Evolutionary conservation across 306 rosid species (phyloP).

Genomic region (cucumber (Cucumis sativus)): DNA sequence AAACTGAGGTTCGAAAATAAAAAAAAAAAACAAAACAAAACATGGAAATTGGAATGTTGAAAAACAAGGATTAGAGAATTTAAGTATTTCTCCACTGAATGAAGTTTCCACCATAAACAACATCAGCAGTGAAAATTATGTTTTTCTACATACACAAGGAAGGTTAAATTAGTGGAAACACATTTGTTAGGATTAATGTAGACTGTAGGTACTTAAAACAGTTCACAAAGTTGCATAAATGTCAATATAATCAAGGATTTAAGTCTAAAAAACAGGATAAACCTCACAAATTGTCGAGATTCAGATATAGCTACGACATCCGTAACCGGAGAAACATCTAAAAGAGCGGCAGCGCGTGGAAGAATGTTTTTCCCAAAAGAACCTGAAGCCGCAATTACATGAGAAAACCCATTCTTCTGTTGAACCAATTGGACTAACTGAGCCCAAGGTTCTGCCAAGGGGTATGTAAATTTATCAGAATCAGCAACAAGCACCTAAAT

Average conservation of each 20-base stretch:
- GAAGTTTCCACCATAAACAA: background rate
- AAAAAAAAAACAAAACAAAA: background rate
- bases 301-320: constrained; percentile 60
- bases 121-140: background rate
- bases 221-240: background rate
- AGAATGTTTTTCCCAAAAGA: constrained; percentile 82
- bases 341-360: constrained; percentile 74
- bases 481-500: constrained; percentile 78
- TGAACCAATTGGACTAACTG: constrained; percentile 62
- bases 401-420: constrained; percentile 60
- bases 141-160: background rate
- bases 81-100: background rate
- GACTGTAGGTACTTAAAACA: background rate
- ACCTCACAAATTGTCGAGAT: constrained; percentile 61
- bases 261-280: constrained; percentile 1
- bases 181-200: background rate
- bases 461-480: constrained; percentile 49
- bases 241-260: background rate
- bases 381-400: constrained; percentile 58
- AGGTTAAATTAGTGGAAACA: background rate
- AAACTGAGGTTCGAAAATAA: background rate
- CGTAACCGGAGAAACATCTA: constrained; percentile 76
- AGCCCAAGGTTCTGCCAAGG: constrained; percentile 86
- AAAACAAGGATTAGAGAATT: background rate
- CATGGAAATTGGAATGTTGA: background rate